Conservation (phyloP, 192 early-diverging fungal genomes). For the Entomortierella beljakovae region DNA sequence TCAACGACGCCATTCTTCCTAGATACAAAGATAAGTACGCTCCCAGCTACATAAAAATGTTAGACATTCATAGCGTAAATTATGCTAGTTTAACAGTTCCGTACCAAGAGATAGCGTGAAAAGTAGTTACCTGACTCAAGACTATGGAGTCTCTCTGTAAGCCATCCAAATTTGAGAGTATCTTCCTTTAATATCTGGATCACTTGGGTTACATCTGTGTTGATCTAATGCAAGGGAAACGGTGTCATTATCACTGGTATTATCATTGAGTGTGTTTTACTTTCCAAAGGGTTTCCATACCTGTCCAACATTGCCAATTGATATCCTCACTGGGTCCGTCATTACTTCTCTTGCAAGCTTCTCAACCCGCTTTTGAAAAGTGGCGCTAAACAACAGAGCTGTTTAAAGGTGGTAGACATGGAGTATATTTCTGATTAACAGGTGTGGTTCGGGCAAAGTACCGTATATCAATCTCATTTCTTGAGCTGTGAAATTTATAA, state of each 20-base stretch:
- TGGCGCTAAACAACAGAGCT: conserved; percentile 84
- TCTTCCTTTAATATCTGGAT: conserved; percentile 74
- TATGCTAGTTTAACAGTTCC: not conserved
- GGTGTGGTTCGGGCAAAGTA: too few species aligned
- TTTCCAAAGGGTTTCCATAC: conserved; percentile 23
- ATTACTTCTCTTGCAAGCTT: conserved; percentile 77
- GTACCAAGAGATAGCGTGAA: not conserved
- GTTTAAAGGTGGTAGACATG: not conserved
- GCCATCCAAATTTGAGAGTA: conserved; percentile 80
- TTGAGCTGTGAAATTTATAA: too few species aligned
- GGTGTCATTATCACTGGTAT: not conserved
- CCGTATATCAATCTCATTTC: too few species aligned
- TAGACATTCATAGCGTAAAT: too few species aligned
- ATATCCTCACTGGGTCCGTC: conserved; percentile 78
- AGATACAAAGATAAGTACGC: conserved; percentile 82
- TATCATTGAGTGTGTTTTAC: not conserved
- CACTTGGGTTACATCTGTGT: conserved; percentile 81
- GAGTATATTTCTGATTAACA: not conserved
- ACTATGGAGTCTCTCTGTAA: conserved; percentile 63
- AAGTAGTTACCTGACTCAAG: conserved; percentile 63
- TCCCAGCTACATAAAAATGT: too few species aligned
- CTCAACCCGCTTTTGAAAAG: conserved; percentile 80
- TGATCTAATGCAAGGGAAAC: conserved; percentile 54
- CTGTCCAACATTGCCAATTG: conserved; percentile 75
- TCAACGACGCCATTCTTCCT: conserved; percentile 80